Evolutionary conservation across 495 filamentous ascomycete species (phyloP), one percentile per base, ranked within the genome.

Genomic region (Bacidia gigantensis): DNA sequence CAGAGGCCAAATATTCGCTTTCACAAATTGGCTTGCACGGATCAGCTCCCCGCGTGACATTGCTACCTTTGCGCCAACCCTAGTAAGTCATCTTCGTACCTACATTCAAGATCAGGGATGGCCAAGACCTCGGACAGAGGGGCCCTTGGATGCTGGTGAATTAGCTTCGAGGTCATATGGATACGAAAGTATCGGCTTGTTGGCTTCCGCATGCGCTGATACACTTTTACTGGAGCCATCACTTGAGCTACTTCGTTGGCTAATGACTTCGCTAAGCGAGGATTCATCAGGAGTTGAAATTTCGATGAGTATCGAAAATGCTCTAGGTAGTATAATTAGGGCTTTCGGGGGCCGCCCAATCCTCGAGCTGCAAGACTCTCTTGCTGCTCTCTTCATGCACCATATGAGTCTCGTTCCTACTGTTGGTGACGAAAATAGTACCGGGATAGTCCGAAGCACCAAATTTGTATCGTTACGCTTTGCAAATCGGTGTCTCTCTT

Each of bases 401-500:
- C 79, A 86, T 52, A 88, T 89, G 81, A 68, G 63, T 44, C 62
- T 75, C 40, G 55, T 73, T 22, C 69, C 78, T 38, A 78, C 76
- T 43, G 64, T 67, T 49, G 60, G 67, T 53, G 54, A 67, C 3
- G 57, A 64, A 24, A 65, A 61, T n/a, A 65, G 66, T 3, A 69
- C 61, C 50, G 63, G 60, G 18, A 60, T 76, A 11, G 71, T 78
- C 7, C 72, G 87, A 51, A 83, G 79, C 49, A 81, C 83, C 46
- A 80, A 86, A 7, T 90, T 87, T 66, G 78, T 84, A 18, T 83
- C 84, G n/a, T 77, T 92, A 3, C 82, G 88, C 22, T 96, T 89
- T 71, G 84, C 88, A 2, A 96, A 96, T 58, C 73, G 84, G n/a
- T 94, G 87, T 59, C 71, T 98, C 11, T 80, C 82, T 1, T 96